Base-by-base conservation (phyloP, 2,329 filamentous ascomycete genomes). In the Ambrosiella cleistominuta region DNA sequence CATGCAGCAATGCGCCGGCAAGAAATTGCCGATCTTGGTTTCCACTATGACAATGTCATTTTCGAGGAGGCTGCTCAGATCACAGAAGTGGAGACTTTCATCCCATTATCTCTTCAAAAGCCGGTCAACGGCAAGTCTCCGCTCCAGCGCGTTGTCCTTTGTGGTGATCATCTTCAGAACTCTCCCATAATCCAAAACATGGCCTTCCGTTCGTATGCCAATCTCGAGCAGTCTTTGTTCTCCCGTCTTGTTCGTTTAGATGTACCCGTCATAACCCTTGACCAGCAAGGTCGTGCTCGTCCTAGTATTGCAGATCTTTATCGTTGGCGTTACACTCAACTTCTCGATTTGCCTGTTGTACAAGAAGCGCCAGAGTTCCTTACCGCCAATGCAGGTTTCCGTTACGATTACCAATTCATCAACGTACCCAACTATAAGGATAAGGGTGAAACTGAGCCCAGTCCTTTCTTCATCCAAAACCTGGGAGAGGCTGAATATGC, bases 21-120 rank as follows among this genome's bases (percentile, higher is more conserved):
- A 62, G 91, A 97, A 65, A 97, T 98, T 64, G 85, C 88, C 0
- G 78, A 80, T 13, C 77, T 97, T n/a, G 90, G 90, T 13, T 98
- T 98, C 71, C 88, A 88, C 64, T 98, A 98, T 66, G 90, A 97
- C 73, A 98, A 95, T 63, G 86, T 98, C 11, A 78, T 98, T 57
- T 96, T 98, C 86, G 93, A 98, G 72, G 93, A 98, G 75, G 91
- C 93, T 4, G 93, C 93, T 11, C 93, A 98, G 67, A 91, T 98
- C 66, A 98, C 91, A 0, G 93, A 98, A 69, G 86, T 96, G 51
- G 93, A 98, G 68, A 95, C 88, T 63, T 97, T 98, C 70, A 88
- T 98, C 62, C 93, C 93, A 0, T 75, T 95, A 57, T 86, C 90
- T n/a, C 77, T 98, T 70, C 94, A 98, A 67, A 88, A 86, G 62